Evolutionary conservation across 2,329 filamentous ascomycete genomes (phyloP), one percentile per base, ranked within the genome.

Genomic region (Magnaporthiopsis rhizophila): DNA sequence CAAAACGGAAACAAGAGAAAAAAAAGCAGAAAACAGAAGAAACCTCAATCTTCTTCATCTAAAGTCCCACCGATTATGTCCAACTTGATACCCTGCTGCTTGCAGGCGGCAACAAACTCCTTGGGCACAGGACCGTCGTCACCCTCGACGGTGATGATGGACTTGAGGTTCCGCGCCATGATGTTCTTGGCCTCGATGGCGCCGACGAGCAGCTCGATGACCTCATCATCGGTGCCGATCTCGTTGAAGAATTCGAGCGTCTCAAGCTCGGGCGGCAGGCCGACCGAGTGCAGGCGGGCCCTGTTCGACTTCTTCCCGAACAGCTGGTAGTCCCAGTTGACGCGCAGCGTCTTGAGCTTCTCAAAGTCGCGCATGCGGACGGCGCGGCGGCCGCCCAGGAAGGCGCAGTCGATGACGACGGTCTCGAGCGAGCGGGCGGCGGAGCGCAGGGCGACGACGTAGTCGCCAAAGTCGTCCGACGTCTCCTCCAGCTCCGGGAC

Each of bases 261-360:
- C 68, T 81, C 77, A 18, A 82, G 71, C 65, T 76, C 73, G 0
- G 79, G 79, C 1, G 80, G 79, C 24, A 82, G 69, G 15, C 79
- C 80, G 21, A 81, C 79, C 0, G 79, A 81, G 64, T 79, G 74
- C 60, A 82, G 66, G 4, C 80, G 73, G 4, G 80, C 78, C 65
- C 77, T 78, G 65, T 74, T 76, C n/a, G 76, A 75, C 0, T 77
- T 74, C 61, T 74, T 75, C 18, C 80, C 80, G 45, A 81, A 81
- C 0, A 82, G 76, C 66, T 82, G 80, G 58, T 79, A 78, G 67
- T 82, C 80, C 76, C 77, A 79, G 66, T 78, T 79, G 32, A 82
- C 60, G 36, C 76, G 74, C 8, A 82, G 70, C 0, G 74, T 74
- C 61, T 73, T 78, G 26, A 81, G 74, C 0, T 69, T 69, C 4